Conservation (phyloP, 169 alveolate genomes). For the Cryptosporidium viatorum region DNA sequence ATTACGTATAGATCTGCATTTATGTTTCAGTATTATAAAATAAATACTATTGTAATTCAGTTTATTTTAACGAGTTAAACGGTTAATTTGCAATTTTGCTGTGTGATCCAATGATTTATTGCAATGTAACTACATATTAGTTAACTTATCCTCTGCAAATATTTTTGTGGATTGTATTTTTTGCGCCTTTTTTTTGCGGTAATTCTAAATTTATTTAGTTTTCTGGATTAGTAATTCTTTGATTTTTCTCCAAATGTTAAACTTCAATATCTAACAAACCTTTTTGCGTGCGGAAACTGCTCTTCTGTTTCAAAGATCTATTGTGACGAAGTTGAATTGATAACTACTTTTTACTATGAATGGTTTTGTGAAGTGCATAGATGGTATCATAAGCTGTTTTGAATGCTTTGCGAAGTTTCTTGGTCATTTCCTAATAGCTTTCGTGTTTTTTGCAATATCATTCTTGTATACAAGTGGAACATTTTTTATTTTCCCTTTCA, state of each 20-base stretch:
- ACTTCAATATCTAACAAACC: neutral
- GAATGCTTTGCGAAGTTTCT: conserved; percentile 52
- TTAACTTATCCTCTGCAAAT: neutral
- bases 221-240: neutral
- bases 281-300: neutral
- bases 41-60: neutral
- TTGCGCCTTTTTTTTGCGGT: neutral
- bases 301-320: neutral
- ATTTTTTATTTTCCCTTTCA: conserved; percentile 55
- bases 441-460: conserved; percentile 50
- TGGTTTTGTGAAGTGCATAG: conserved; percentile 5
- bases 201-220: neutral
- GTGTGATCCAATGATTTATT: neutral
- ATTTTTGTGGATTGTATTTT: neutral
- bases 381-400: conserved; percentile 12
- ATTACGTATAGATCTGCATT: conserved; percentile 61
- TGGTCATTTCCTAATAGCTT: conserved; percentile 59
- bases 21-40: neutral
- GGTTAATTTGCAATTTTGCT: neutral
- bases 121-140: no score
- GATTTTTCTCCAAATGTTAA: neutral
- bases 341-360: neutral
- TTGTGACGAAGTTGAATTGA: neutral
- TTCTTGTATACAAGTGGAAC: conserved; percentile 63
- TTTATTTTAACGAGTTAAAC: neutral